Base-by-base conservation (phyloP, 1,139 yeast species). In the Taphrina deformans region DNA sequence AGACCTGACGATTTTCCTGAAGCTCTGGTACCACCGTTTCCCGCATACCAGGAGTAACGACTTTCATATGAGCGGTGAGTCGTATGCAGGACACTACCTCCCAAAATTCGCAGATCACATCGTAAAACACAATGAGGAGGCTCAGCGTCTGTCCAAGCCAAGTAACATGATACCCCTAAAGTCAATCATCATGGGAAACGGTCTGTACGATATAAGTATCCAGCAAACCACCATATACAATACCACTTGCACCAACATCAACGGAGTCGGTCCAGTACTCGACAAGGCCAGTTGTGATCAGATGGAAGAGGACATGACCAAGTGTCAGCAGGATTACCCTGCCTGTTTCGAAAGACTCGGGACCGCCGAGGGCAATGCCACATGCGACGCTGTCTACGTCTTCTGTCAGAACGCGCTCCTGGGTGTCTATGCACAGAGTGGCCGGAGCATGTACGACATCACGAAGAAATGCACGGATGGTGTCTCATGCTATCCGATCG, bases 51-150 rank as follows among this genome's bases (percentile, higher is more conserved):
- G 24, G 21, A 52, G 27, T 35, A 26, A 24, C 6, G 46, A 33
- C 5, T 33, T 92, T 2, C 85, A 84, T 70, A 75, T 93, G 60
- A 96, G 97, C 0, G 99, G 99, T 29, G 99, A 93, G 76, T 89
- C 96, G 71, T 93, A 87, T 77, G 98, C 98, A 1, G 99, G 99
- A 26, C 97, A 92, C 75, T 93, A 90, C 74, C 87, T 93, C 65
- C 98, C 99, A 0, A 89, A 87, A 74, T 83, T 92, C 67, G 95
- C 95, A 0, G 78, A 82, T 55, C 85, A 84, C 1, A 81, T 92
- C 18, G 78, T 91, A 73, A 81, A 85, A 24, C 96, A 90, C 74
- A 82, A 56, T 45, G 50, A 59, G 26, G 35, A 40, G n/a, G 59
- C 59, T 18, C 18, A 14, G 3, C 41, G n/a, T 6, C 16, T 12